phyloP scores from a whole-genome alignment of 148 eudicot species.

The Diospyros kaki region DNA sequence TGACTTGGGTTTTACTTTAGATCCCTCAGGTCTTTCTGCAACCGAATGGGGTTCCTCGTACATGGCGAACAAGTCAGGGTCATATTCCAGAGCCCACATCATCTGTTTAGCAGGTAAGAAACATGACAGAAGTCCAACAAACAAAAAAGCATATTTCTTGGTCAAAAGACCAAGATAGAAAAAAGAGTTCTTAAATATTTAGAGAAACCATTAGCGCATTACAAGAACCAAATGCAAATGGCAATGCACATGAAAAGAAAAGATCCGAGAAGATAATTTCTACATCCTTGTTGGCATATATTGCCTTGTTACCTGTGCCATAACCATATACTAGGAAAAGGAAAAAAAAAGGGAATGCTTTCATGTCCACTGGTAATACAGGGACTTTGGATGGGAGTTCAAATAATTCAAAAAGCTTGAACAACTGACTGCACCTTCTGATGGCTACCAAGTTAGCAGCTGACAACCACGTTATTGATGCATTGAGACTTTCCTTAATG shows the following conservation, averaged over 20 bases:
- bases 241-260: not conserved
- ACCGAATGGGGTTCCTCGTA: slow-evolving; percentile 64
- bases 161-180: not conserved
- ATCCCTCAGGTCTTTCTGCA: slow-evolving; percentile 41
- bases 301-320: not conserved
- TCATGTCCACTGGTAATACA: not conserved
- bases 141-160: not conserved
- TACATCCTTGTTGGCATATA: not conserved
- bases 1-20: slow-evolving; percentile 75
- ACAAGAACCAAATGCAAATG: not conserved
- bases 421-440: not conserved
- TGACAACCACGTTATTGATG: not conserved
- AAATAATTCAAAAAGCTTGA: not conserved
- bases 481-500: too few species aligned
- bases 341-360: not conserved
- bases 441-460: not conserved
- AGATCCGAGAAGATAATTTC: too few species aligned
- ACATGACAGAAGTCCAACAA: not conserved
- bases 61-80: slow-evolving; percentile 62
- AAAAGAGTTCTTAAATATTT: not conserved
- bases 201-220: not conserved
- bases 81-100: slow-evolving; percentile 99
- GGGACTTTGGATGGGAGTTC: not conserved
- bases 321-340: not conserved
- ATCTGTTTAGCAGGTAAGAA: slow-evolving; percentile 47